Conservation (phyloP, 2,329 filamentous ascomycete species). For the Scedosporium minutisporum region DNA sequence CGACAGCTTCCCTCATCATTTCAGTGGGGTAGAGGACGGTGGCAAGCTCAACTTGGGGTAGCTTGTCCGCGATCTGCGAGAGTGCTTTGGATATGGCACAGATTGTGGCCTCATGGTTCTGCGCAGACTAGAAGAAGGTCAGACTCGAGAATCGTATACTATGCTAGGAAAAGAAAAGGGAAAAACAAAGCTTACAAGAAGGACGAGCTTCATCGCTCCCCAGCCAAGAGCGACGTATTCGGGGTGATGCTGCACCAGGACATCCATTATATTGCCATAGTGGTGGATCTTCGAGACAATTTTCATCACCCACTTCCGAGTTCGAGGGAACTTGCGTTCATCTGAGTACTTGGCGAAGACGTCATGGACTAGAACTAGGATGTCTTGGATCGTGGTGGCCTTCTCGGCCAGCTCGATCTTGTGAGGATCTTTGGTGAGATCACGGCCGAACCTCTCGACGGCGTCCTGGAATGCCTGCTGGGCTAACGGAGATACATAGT, state of each 20-base stretch:
- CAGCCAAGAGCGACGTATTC: slow-evolving; percentile 15
- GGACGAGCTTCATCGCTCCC: slow-evolving; percentile 16
- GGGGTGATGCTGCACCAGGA: slow-evolving; percentile 15
- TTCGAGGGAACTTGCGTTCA: neutral
- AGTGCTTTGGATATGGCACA: neutral
- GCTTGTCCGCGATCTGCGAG: neutral
- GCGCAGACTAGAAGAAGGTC: neutral
- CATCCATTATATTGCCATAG: slow-evolving; percentile 13
- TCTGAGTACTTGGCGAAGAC: neutral
- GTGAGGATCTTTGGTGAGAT: neutral
- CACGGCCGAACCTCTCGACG: neutral
- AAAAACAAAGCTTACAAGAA: too few species aligned
- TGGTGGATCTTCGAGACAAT: slow-evolving; percentile 6
- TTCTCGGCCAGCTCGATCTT: neutral
- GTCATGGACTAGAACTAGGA: neutral
- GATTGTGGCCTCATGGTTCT: neutral
- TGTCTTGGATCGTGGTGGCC: neutral
- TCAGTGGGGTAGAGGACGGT: neutral
- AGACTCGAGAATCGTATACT: too few species aligned
- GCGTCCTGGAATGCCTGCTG: neutral
- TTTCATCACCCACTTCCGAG: neutral
- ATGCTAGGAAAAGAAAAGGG: too few species aligned
- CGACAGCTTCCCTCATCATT: neutral
- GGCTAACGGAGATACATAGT: neutral
- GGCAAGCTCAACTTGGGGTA: neutral